Evolutionary conservation across 2,329 filamentous ascomycete species (phyloP).

Genomic region (Rhynchosporium agropyri): DNA sequence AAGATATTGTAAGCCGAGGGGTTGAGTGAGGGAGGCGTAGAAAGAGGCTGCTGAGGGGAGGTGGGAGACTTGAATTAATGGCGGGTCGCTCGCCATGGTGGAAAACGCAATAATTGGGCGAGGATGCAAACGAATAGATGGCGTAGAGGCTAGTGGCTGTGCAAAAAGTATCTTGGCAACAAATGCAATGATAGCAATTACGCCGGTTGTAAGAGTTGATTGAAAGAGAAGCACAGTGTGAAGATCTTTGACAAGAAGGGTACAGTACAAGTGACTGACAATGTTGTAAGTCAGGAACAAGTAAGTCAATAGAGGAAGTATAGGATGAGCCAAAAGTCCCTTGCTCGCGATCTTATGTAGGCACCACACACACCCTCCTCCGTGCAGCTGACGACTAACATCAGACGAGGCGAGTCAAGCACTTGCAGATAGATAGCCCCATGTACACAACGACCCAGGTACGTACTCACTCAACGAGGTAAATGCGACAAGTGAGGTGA

Average conservation of each 20-base stretch:
- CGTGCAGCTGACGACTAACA: conserved; percentile 12
- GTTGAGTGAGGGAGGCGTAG: conserved; percentile 77
- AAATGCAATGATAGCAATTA: not conserved
- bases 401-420: conserved; percentile 8
- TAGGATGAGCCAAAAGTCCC: not conserved
- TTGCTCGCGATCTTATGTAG: conserved; percentile 18
- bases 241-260: not conserved
- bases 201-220: too few species aligned
- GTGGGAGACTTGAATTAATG: conserved; percentile 69
- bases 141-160: conserved; percentile 1
- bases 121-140: conserved; percentile 7
- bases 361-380: not conserved
- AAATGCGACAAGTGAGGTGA: not conserved
- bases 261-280: not conserved
- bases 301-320: conserved; percentile 1
- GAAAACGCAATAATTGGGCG: not conserved
- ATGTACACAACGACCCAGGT: too few species aligned
- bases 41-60: conserved; percentile 81
- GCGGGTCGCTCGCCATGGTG: conserved; percentile 34
- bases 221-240: not conserved
- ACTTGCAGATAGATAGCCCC: not conserved
- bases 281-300: conserved; percentile 3
- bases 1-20: conserved; percentile 66
- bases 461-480: not conserved
- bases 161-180: conserved; percentile 3